Base-by-base conservation (phyloP, 2,329 filamentous ascomycete species). In the Apiospora phragmitis region DNA sequence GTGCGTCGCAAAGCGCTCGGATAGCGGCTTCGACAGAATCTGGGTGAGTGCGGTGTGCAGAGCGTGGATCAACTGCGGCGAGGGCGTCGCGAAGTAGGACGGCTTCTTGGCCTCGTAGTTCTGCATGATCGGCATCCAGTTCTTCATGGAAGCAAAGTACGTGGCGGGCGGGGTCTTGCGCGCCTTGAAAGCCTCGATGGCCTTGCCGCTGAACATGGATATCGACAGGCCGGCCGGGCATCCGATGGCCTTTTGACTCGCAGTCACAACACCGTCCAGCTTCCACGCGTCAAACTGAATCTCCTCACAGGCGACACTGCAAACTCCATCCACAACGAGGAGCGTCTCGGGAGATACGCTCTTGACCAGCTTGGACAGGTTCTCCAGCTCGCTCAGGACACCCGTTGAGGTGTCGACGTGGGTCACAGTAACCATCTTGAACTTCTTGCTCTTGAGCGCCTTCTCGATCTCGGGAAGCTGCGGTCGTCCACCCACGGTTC, bases 41-140 rank as follows among this genome's bases (percentile, higher is more conserved):
- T 97, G 94, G 70, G 87, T 92, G 38, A 99, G 87, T 2, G 94
- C 89, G 11, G 95, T 97, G 87, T 99, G 92, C 45, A 99, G 89
- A 66, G 96, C 96, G 82, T 93, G 95, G 76, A 99, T 88, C 68
- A 99, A 90, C 83, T 99, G 96, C 18, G 96, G 96, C 5, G 95
- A 94, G 0, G 96, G 96, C 1, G 96, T 99, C 47, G 96, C 96
- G 79, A 99, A 99, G 87, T 99, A 99, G 2, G 94, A 97, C 47
- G 96, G 90, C 86, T 98, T 99, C 86, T 95, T 94, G 74, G 94
- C 94, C 85, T 99, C 96, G 83, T 99, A 99, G 85, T 98, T 98
- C 85, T 96, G 91, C 95, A 99, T 98, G 83, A 99, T 96, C 65
- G 95, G 95, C 70, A 95, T 86, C 96, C 96, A 99, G 84, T 98